phyloP scores from a whole-genome alignment of 2,329 filamentous ascomycete genomes.

The Cryphonectria parasitica region DNA sequence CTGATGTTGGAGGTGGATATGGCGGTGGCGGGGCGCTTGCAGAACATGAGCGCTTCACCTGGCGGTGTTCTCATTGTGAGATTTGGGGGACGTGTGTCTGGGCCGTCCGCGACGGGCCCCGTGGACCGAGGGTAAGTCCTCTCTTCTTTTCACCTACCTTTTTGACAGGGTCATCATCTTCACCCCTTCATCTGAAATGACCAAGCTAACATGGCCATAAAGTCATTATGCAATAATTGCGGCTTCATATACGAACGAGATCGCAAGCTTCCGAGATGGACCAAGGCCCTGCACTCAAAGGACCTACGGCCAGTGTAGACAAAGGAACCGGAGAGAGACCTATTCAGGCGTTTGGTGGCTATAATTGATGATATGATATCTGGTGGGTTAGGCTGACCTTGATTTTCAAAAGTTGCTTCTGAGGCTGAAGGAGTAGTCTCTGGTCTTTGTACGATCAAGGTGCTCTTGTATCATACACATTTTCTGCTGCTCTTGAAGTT shows the following conservation, averaged over 20 bases:
- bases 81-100: conserved; percentile 91
- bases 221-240: conserved; percentile 93
- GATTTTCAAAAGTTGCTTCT: background rate
- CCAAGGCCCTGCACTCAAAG: conserved; percentile 65
- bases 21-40: conserved; percentile 68
- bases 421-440: background rate
- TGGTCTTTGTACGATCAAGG: background rate
- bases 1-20: conserved; percentile 75
- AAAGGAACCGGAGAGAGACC: background rate
- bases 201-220: conserved; percentile 31
- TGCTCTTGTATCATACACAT: background rate
- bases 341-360: background rate
- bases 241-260: conserved; percentile 88
- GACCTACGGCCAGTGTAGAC: conserved; percentile 38
- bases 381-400: background rate
- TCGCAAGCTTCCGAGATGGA: conserved; percentile 79
- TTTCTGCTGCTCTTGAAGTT: background rate
- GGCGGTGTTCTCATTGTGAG: conserved; percentile 86
- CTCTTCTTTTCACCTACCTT: conserved; percentile 19
- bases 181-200: background rate
- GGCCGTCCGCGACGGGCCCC: conserved; percentile 91
- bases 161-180: conserved; percentile 10
- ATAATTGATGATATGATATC: background rate
- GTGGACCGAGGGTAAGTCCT: conserved; percentile 74
- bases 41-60: conserved; percentile 78